Evolutionary conservation across 2,329 filamentous ascomycete genomes (phyloP).

Genomic region (Ilyonectria robusta): DNA sequence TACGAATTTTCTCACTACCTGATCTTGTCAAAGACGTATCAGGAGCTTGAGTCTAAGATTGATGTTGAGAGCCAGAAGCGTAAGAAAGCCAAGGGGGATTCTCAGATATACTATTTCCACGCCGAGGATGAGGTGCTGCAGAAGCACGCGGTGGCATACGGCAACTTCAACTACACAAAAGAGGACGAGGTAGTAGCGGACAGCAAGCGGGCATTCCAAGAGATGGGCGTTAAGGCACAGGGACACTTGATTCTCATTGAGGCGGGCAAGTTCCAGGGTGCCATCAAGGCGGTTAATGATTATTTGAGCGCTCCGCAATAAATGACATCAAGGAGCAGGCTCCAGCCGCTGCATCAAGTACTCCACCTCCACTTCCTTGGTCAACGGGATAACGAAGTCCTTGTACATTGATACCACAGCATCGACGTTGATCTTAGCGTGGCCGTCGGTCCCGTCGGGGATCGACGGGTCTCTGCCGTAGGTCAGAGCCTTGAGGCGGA

Average conservation of each 20-base stretch:
- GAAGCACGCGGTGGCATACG: constrained; percentile 78
- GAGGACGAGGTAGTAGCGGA: constrained; percentile 87
- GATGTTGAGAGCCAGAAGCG: constrained; percentile 73
- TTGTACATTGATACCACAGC: constrained; percentile 92
- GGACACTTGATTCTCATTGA: constrained; percentile 92
- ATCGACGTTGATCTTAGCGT: constrained; percentile 90
- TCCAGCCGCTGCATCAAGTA: constrained; percentile 95
- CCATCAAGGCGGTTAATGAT: constrained; percentile 81
- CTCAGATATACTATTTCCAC: constrained; percentile 89
- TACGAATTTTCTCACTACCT: constrained; percentile 96
- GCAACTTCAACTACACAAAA: constrained; percentile 83
- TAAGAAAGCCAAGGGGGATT: constrained; percentile 75
- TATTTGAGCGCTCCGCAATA: constrained; percentile 74
- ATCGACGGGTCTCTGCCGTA: constrained; percentile 92
- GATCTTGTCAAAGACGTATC: constrained; percentile 91
- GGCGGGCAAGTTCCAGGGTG: constrained; percentile 79
- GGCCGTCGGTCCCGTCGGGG: constrained; percentile 65
- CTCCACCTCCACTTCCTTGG: constrained; percentile 98
- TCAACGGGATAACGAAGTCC: constrained; percentile 94
- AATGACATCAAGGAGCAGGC: constrained; percentile 48
- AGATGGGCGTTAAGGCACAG: constrained; percentile 87
- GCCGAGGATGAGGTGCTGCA: constrained; percentile 94
- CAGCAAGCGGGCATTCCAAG: constrained; percentile 94
- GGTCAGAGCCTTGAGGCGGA: constrained; percentile 90
- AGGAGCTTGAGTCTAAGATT: constrained; percentile 86